Evolutionary conservation across 2,329 filamentous ascomycete genomes (phyloP).

Genomic region (Penicillium sp.): DNA sequence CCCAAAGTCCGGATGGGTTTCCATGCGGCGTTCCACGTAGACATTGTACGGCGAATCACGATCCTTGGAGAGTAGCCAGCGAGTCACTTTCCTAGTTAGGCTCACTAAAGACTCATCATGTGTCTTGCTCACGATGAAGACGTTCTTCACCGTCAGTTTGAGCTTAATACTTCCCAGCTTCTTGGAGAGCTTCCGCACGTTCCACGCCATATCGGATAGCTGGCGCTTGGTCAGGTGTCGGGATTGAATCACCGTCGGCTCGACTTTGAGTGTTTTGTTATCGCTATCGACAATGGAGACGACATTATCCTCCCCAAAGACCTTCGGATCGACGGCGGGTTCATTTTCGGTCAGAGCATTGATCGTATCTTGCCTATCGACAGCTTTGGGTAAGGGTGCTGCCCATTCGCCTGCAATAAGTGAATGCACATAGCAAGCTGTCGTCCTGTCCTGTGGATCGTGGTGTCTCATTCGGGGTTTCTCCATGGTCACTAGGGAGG

Average conservation of each 20-base stretch:
- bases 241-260: constrained; percentile 54
- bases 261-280: constrained; percentile 23
- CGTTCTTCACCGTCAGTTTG: constrained; percentile 74
- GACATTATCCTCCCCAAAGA: constrained; percentile 20
- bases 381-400: constrained; percentile 10
- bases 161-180: constrained; percentile 80
- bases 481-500: constrained; percentile 55
- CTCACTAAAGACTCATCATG: constrained; percentile 78
- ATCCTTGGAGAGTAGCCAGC: constrained; percentile 77
- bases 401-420: constrained; percentile 49
- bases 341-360: constrained; percentile 18
- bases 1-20: constrained; percentile 72
- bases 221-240: constrained; percentile 93
- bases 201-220: constrained; percentile 94
- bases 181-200: constrained; percentile 85
- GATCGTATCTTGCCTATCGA: constrained; percentile 15
- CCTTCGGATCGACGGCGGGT: constrained; percentile 19
- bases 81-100: constrained; percentile 73
- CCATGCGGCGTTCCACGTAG: constrained; percentile 75
- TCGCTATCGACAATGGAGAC: constrained; percentile 28
- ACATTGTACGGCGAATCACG: constrained; percentile 70
- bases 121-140: constrained; percentile 91
- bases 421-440: constrained; percentile 63
- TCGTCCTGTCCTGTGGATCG: constrained; percentile 40
- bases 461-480: constrained; percentile 39